These are phyloP conservation scores for Colletotrichum scovillei DNA, from an alignment of 2,329 filamentous ascomycete species.

Conservation along the genomic window DNA sequence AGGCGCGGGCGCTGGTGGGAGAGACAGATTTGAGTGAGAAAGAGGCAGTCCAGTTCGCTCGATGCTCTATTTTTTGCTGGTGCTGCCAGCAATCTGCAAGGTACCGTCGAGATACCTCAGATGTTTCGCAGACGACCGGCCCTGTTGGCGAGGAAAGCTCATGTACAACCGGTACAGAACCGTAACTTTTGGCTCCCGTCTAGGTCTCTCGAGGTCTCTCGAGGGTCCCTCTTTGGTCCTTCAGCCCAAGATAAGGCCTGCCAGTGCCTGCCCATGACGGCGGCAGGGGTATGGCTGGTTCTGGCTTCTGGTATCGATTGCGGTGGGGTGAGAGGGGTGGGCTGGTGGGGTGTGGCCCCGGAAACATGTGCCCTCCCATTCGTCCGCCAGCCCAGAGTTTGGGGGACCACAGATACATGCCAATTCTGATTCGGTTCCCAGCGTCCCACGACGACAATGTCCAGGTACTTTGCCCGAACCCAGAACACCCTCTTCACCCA, in stretches of 20 bases:
- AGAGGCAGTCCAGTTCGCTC: not conserved
- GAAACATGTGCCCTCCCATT: constrained; percentile 24
- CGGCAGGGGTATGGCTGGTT: constrained; percentile 32
- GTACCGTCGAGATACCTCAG: constrained; percentile 31
- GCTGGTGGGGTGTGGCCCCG: constrained; percentile 32
- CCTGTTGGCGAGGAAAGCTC: constrained; percentile 5
- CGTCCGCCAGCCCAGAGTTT: constrained; percentile 28
- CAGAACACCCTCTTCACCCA: not conserved
- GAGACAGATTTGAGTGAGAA: constrained; percentile 5
- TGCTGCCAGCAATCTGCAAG: constrained; percentile 10
- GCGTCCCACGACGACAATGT: constrained; percentile 9
- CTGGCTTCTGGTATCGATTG: constrained; percentile 32
- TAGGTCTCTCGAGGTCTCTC: constrained; percentile 8
- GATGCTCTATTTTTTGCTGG: constrained; percentile 19
- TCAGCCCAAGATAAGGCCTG: constrained; percentile 36
- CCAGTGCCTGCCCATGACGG: constrained; percentile 23
- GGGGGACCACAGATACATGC: constrained; percentile 34
- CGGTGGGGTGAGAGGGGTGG: constrained; percentile 29
- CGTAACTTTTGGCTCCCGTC: constrained; percentile 16
- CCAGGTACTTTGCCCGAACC: not conserved
- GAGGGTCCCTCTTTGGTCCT: not conserved
- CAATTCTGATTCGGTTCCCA: constrained; percentile 23
- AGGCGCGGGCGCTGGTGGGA: constrained; percentile 17
- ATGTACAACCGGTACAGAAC: constrained; percentile 19
- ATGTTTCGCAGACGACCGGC: constrained; percentile 1